Evolutionary conservation across 2,329 filamentous ascomycete genomes (phyloP), one percentile per base, ranked within the genome.

Genomic region (Aspergillus chevalieri): DNA sequence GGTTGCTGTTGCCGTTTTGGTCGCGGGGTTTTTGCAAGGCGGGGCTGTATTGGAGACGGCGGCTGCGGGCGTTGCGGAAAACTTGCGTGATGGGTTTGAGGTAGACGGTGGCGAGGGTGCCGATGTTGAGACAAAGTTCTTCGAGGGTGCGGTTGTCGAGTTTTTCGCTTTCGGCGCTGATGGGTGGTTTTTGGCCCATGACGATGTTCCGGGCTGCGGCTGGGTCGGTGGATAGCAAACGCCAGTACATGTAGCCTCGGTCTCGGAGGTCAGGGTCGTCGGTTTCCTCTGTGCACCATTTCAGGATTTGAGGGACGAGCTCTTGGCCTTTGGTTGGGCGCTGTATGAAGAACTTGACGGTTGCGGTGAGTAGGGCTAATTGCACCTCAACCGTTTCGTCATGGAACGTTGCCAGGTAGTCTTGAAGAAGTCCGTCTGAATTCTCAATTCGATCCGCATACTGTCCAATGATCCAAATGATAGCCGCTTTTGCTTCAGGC

Each of bases 381-480:
- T 98, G 93, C 3, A 98, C 93, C 67, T 98, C 93, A 14, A 96
- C 86, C 0, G 91, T 86, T 70, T 98, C 93, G 60, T 98, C 93
- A 24, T 87, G 81, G 73, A 97, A 98, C 0, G 89, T 87, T 65
- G 92, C 92, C 7, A 98, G 69, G 67, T 97, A 98, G 68, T 98
- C 93, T 61, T 98, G 92, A 7, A 98, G 79, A 2, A 98, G 78
- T 0, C 86, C 88, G 60, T 97, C 93, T 14, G 89, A 93, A 68
- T 98, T 97, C 67, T 98, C 93, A 60, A 98, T 98, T 42, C 93
- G 86, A 65, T 94, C 90, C 8, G 93, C 93, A 63, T 98, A 98
- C 68, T 98, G 89, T 2, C 93, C 93, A 65, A 98, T 98, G 33
- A 98, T 93, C 93, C 93, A 98, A 42, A 98, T 93, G 84, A 98